Evolutionary conservation across 2,329 filamentous ascomycete species (phyloP).

Genomic region (Amphichorda felina): DNA sequence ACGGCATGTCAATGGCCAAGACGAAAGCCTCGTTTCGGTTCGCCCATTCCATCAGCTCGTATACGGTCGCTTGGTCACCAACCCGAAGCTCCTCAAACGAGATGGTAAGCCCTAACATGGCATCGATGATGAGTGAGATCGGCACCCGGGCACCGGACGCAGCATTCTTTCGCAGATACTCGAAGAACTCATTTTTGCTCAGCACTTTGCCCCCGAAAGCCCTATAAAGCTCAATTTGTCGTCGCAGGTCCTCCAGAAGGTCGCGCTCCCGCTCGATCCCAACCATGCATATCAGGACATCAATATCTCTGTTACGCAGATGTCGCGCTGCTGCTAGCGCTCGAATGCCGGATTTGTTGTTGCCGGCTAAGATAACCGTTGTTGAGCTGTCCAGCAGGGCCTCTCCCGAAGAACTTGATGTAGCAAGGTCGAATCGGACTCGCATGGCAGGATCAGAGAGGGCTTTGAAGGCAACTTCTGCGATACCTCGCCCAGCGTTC

Average conservation of each 20-base stretch:
- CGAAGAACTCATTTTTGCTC: conserved; percentile 48
- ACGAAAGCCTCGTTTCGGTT: conserved; percentile 78
- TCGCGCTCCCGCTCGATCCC: conserved; percentile 75
- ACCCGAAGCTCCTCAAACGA: conserved; percentile 81
- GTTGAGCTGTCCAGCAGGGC: conserved; percentile 21
- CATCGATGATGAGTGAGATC: conserved; percentile 78
- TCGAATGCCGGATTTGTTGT: conserved; percentile 78
- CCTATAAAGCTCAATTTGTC: conserved; percentile 74
- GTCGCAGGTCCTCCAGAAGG: conserved; percentile 66
- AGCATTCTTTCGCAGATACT: conserved; percentile 39
- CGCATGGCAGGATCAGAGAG: conserved; percentile 51
- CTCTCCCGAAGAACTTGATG: conserved; percentile 18
- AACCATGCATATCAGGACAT: conserved; percentile 73
- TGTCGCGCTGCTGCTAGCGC: conserved; percentile 80
- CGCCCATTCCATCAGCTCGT: conserved; percentile 87
- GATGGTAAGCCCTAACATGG: conserved; percentile 73
- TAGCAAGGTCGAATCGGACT: conserved; percentile 34
- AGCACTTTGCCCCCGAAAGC: conserved; percentile 68
- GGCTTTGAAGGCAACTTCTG: conserved; percentile 65
- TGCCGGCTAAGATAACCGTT: conserved; percentile 79
- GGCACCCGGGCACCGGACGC: conserved; percentile 31
- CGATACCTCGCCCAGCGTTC: conserved; percentile 79
- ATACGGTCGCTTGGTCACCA: conserved; percentile 71
- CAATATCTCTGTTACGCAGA: conserved; percentile 69
- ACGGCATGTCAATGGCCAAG: conserved; percentile 82